These are phyloP conservation scores for Laguncularia racemosa DNA, from an alignment of 345 rosid genomes.

Conservation along the genomic window DNA sequence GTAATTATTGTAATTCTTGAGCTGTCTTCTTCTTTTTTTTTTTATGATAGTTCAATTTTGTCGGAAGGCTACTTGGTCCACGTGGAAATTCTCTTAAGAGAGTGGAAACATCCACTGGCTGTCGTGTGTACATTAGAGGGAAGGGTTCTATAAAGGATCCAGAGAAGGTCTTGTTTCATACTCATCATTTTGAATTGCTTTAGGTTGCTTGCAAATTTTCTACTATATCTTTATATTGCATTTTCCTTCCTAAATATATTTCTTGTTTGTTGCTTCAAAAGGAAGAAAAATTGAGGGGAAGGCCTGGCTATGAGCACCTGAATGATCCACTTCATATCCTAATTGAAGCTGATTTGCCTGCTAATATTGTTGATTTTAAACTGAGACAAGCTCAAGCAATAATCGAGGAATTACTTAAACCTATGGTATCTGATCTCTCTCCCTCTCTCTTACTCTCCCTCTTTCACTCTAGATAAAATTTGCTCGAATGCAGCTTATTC, in stretches of 20 bases:
- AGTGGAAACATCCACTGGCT: slow-evolving; percentile 93
- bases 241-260: neutral
- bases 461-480: neutral
- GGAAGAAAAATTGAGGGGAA: slow-evolving; percentile 42
- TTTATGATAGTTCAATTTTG: slow-evolving; percentile 79
- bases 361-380: slow-evolving; percentile 36
- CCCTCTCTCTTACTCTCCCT: slow-evolving; percentile 4
- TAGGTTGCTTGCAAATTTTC: too few species aligned
- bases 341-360: slow-evolving; percentile 44
- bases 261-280: slow-evolving; percentile 2
- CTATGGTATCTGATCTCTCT: slow-evolving; percentile 55
- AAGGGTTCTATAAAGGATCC: slow-evolving; percentile 98
- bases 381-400: slow-evolving; percentile 45
- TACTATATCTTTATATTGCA: too few species aligned
- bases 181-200: neutral
- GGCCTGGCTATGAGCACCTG: slow-evolving; percentile 46
- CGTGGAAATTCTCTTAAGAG: slow-evolving; percentile 98
- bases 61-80: slow-evolving; percentile 94
- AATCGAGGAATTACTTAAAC: slow-evolving; percentile 52
- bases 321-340: slow-evolving; percentile 44
- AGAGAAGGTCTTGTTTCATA: slow-evolving; percentile 51
- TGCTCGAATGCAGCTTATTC: too few species aligned
- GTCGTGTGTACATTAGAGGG: slow-evolving; percentile 97
- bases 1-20: slow-evolving; percentile 2
- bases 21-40: neutral